Percentiles rank a stretch among this genome's conserved stretches.
Conservation (phyloP, 805 yeast species). For the fission yeast (Schizosaccharomyces pombe) region DNA sequence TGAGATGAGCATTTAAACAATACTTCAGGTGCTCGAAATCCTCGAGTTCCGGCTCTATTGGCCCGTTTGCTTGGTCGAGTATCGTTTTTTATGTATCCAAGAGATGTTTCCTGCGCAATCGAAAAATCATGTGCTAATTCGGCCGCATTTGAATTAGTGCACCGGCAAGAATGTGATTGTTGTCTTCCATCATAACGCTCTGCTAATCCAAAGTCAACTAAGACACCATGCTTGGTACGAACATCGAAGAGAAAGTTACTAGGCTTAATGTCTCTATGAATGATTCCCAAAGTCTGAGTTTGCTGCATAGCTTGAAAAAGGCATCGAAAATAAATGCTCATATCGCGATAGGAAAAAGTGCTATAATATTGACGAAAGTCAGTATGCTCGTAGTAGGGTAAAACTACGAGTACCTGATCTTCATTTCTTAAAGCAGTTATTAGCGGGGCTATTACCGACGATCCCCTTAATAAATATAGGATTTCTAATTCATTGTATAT, state of each 20-base stretch:
- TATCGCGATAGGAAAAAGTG: conserved; percentile 55
- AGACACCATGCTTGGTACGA: conserved; percentile 43
- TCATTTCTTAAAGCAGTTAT: conserved; percentile 67
- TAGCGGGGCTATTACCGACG: conserved; percentile 61
- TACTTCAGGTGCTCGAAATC: conserved; percentile 87
- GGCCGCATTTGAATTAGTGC: background rate
- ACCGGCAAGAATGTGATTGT: background rate
- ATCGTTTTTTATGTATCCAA: conserved; percentile 73
- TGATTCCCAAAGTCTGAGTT: conserved; percentile 53
- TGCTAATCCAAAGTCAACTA: conserved; percentile 84
- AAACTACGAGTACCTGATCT: conserved; percentile 80
- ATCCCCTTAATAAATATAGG: conserved; percentile 34
- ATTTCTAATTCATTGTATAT: conserved; percentile 70
- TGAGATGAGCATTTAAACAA: conserved; percentile 68
- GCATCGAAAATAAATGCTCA: conserved; percentile 58
- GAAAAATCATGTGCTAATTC: background rate
- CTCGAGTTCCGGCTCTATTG: conserved; percentile 90
- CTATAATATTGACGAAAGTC: conserved; percentile 55
- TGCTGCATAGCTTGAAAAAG: conserved; percentile 50
- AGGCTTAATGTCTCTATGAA: conserved; percentile 84
- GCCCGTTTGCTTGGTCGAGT: conserved; percentile 63
- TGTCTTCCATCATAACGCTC: conserved; percentile 19
- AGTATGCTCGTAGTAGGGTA: conserved; percentile 75
- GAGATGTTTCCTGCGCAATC: conserved; percentile 15
- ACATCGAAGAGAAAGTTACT: conserved; percentile 52